phyloP scores from a whole-genome alignment of 805 yeast genomes.

The Schwanniomyces polymorphus region DNA sequence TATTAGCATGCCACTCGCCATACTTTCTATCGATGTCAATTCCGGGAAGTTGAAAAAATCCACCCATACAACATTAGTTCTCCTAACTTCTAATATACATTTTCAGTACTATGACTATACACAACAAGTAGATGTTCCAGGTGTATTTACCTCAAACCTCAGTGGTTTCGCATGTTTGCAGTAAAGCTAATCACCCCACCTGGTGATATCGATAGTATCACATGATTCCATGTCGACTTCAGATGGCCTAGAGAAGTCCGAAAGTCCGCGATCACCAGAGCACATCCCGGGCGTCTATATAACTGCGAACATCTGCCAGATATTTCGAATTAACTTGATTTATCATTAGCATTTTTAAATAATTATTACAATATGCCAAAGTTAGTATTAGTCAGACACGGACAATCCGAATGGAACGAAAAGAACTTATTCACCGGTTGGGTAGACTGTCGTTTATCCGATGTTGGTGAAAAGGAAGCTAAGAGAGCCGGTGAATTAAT shows the following conservation, averaged over 20 bases:
- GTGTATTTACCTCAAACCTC: too few relatives aligned
- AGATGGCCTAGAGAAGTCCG: conserved; percentile 10
- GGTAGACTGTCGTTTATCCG: conserved; percentile 91
- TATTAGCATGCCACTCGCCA: too few relatives aligned
- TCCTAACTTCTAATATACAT: not conserved
- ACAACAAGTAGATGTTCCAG: too few relatives aligned
- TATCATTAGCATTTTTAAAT: not conserved
- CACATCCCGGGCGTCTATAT: conserved; percentile 2
- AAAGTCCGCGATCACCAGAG: conserved; percentile 7
- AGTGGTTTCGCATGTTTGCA: too few relatives aligned
- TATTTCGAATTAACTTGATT: not conserved
- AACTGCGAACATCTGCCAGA: not conserved
- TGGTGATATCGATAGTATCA: not conserved
- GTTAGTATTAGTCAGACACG: conserved; percentile 95
- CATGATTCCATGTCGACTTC: not conserved
- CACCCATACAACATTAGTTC: not conserved
- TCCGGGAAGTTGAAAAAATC: not conserved
- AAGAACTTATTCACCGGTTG: conserved; percentile 98
- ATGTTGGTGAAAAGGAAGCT: conserved; percentile 86
- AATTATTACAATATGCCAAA: conserved; percentile 42
- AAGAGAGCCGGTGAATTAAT: conserved; percentile 89
- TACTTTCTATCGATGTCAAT: not conserved
- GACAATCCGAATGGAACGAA: conserved; percentile 99
- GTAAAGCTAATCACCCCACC: not conserved
- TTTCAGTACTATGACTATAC: too few relatives aligned